Evolutionary conservation across 371 early-diverging fungal species (phyloP).

Genomic region (Saksenaea oblongispora): DNA sequence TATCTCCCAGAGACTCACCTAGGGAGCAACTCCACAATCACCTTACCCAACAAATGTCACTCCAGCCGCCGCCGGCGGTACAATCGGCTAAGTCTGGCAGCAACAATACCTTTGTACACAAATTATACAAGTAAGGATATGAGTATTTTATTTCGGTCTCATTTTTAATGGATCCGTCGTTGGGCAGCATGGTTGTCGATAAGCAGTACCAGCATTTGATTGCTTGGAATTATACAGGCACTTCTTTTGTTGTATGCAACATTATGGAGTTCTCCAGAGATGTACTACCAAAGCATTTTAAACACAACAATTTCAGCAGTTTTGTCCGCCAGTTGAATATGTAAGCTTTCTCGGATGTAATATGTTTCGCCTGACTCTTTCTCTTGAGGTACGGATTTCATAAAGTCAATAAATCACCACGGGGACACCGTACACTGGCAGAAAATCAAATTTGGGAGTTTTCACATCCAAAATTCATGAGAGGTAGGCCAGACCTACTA

Average conservation of each 20-base stretch:
- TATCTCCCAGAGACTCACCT: slow-evolving; percentile 19
- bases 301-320: slow-evolving; percentile 79
- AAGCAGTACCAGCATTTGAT: slow-evolving; percentile 72
- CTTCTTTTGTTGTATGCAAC: slow-evolving; percentile 84
- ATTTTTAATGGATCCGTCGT: slow-evolving; percentile 2
- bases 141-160: background rate
- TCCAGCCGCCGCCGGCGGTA: slow-evolving; percentile 8
- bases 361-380: background rate
- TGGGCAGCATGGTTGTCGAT: slow-evolving; percentile 71
- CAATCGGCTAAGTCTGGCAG: background rate
- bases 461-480: slow-evolving; percentile 75
- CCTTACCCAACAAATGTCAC: slow-evolving; percentile 25
- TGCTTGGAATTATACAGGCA: slow-evolving; percentile 76
- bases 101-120: slow-evolving; percentile 35
- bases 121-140: slow-evolving; percentile 27
- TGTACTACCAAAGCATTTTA: slow-evolving; percentile 76
- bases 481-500: slow-evolving; percentile 70
- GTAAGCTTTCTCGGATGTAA: slow-evolving; percentile 31
- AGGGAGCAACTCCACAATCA: slow-evolving; percentile 32
- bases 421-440: slow-evolving; percentile 71
- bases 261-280: slow-evolving; percentile 74
- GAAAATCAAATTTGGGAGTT: slow-evolving; percentile 89
- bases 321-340: slow-evolving; percentile 85
- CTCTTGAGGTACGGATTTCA: slow-evolving; percentile 68
- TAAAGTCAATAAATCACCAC: slow-evolving; percentile 78